phyloP scores from a whole-genome alignment of 192 early-diverging fungal genomes.

The Entophlyctis luteolus region DNA sequence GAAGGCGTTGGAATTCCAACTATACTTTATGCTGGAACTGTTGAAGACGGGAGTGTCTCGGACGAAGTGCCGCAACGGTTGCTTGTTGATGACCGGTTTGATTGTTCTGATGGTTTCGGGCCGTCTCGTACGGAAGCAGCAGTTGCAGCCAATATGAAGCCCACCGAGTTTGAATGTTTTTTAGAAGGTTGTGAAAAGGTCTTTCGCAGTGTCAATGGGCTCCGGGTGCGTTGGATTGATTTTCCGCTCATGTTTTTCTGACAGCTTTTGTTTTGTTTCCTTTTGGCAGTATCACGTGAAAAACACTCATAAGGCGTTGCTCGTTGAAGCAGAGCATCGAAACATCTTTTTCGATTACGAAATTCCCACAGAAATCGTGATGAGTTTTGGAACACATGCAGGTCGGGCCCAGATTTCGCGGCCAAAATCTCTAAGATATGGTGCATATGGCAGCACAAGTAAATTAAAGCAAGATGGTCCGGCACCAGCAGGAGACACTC shows the following conservation, averaged over 20 bases:
- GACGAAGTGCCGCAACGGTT: not conserved
- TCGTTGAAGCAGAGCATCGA: constrained; percentile 1
- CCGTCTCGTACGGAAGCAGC: not conserved
- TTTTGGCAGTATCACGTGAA: constrained; percentile 12
- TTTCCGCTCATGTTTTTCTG: not conserved
- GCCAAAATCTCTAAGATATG: not conserved
- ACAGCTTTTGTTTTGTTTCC: not conserved
- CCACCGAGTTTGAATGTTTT: constrained; percentile 56
- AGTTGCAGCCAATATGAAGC: constrained; percentile 1
- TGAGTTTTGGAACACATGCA: no score
- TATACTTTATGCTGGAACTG: not conserved
- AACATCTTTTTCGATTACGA: constrained; percentile 1
- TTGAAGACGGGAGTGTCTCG: not conserved
- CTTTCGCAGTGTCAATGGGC: constrained; percentile 92
- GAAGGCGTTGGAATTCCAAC: constrained; percentile 8
- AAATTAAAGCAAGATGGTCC: not conserved
- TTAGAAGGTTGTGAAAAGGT: constrained; percentile 81
- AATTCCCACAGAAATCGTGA: not conserved
- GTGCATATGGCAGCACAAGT: not conserved
- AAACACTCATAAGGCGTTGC: not conserved
- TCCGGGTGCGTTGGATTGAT: constrained; percentile 46
- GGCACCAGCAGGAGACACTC: not conserved
- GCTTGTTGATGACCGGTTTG: not conserved
- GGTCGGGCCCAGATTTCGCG: not conserved
- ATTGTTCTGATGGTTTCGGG: not conserved